Conservation (phyloP, 192 early-diverging fungal genomes). For the Backusella australiensis region DNA sequence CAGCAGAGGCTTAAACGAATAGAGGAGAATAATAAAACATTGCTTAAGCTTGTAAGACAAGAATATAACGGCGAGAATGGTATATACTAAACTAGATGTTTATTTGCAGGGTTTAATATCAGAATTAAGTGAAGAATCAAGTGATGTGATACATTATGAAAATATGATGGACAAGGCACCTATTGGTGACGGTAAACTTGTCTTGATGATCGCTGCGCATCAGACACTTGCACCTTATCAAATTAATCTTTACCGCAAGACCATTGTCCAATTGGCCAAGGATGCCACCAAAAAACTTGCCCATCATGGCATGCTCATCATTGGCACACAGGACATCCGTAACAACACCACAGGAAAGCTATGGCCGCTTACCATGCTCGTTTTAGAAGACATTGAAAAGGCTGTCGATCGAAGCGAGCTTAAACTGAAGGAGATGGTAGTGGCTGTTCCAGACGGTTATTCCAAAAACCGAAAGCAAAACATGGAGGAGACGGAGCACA, state of each 20-base stretch:
- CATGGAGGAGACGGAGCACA: slow-evolving; percentile 35
- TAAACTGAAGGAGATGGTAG: slow-evolving; percentile 64
- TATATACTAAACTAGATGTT: neutral
- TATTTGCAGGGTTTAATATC: slow-evolving; percentile 65
- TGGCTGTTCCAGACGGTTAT: slow-evolving; percentile 66
- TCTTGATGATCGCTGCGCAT: slow-evolving; percentile 63
- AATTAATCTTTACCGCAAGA: slow-evolving; percentile 58
- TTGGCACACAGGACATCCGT: slow-evolving; percentile 73
- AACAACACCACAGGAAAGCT: slow-evolving; percentile 54
- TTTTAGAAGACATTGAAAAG: slow-evolving; percentile 69
- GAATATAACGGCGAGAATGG: neutral
- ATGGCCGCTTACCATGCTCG: slow-evolving; percentile 72
- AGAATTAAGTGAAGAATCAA: slow-evolving; percentile 76
- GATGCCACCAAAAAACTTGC: slow-evolving; percentile 57
- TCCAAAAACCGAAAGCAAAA: slow-evolving; percentile 50
- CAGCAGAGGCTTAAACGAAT: slow-evolving; percentile 53
- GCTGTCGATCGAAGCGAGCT: slow-evolving; percentile 50
- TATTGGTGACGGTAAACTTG: slow-evolving; percentile 42
- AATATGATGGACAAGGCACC: slow-evolving; percentile 54
- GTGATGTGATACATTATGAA: slow-evolving; percentile 66
- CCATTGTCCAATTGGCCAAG: slow-evolving; percentile 59
- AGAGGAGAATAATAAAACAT: slow-evolving; percentile 57
- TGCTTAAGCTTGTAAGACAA: slow-evolving; percentile 50
- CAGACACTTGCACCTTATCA: slow-evolving; percentile 39
- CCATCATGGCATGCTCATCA: slow-evolving; percentile 60